Base-by-base conservation (phyloP, 306 rosid species). In the Begonia masoniana region DNA sequence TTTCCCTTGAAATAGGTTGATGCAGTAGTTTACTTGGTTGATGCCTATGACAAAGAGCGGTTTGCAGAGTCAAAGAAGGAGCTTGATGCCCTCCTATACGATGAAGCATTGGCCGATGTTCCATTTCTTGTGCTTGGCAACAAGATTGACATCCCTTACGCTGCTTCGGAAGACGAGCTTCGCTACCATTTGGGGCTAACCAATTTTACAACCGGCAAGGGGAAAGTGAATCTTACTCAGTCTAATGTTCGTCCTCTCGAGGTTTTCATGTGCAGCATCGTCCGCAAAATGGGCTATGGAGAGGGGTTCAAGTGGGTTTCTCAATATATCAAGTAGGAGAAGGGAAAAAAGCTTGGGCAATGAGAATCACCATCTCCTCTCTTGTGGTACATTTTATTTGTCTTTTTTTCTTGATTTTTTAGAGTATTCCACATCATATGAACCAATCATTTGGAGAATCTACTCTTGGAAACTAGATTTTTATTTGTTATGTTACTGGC, bases 201-300 rank as follows among this genome's bases (percentile, higher is more conserved):
- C 68, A 75, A 75, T 59, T 75, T 75, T 77, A 75, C 81, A 8
- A 75, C 81, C 7, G 81, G 81, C 54, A 75, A 75, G 71, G 81
- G 81, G 2, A 75, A 71, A 53, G 77, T 75, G 63, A 75, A 53
- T 65, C 77, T 75, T 49, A 58, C 71, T 0, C 71, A 71, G 58
- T 63, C 81, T 6, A 75, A 59, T 5, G 81, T 75, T n/a, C 64
- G 81, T 53, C 81, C 81, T 42, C 81, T 75, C 46, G 81, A 75
- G 71, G 81, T 75, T 48, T 75, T 63, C 61, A 75, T 75, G 81
- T 75, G 81, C 61, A 75, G 81, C 62, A 75, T 75, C 9, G 81
- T 75, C 52, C 77, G 81, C 42, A 75, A 75, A 71, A 75, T 75
- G 81, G 81, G 81, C 10, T 75, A 75, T 39, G 81, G 81, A n/a